Base-by-base conservation (phyloP, 352 stramenopile species). In the Aphanomyces cochlioides region DNA sequence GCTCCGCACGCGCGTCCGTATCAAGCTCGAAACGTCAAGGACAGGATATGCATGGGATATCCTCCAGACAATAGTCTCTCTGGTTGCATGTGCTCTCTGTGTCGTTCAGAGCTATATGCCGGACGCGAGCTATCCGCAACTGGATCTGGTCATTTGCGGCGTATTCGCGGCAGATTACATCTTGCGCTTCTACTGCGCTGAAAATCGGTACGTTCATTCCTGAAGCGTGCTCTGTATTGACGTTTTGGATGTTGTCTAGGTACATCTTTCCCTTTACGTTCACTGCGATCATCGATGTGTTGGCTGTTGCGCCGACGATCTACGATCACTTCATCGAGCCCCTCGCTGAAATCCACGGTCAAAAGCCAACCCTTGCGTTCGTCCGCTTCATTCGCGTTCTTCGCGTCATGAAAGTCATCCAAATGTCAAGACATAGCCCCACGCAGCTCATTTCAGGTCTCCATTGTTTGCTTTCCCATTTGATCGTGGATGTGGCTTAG, bases 341-440 rank as follows among this genome's bases (percentile, higher is more conserved):
- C 36, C 17, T 21, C 19, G 8, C 34, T 10, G 10, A 6, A 4
- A 7, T 8, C 41, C 61, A 48, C 19, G 65, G 70, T 57, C 12
- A 10, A 36, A n/a, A 10, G 37, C 78, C 68, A 19, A 77, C 78
- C 3, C 70, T 87, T 36, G 78, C 82, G 4, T 90, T 90, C 41
- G 74, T 90, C 36, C 80, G 82, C 15, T 90, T 90, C 60, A 73
- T 88, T 1, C 75, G 82, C 60, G 80, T 90, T 21, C 76, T 90
- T 58, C 80, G 82, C 0, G 72, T 90, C 56, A 69, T 90, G 61
- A 76, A 81, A 10, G 74, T 86, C 28, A 80, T 82, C 21, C 79
- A 81, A 4, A 73, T 90, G 13, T 77, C 87, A 3, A 78, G 80
- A 3, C 73, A 77, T 0, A 79, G 79, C 4, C 76, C 78, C n/a